These are phyloP conservation scores for Cryptosporidium tyzzeri DNA, from an alignment of 169 alveolate species.

Conservation along the genomic window DNA sequence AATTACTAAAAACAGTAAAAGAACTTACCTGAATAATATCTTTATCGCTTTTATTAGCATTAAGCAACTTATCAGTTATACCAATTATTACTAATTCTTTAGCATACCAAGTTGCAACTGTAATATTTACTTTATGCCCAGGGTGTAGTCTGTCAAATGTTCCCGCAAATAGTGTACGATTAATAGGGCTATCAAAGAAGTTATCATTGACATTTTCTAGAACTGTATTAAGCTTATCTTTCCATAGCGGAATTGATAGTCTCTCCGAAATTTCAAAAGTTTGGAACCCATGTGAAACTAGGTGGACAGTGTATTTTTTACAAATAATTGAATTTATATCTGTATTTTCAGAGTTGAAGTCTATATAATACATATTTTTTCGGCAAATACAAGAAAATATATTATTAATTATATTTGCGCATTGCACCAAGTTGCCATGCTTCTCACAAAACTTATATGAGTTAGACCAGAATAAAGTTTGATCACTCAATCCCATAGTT, in stretches of 20 bases:
- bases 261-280: slow-evolving; percentile 15
- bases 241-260: slow-evolving; percentile 37
- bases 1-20: neutral
- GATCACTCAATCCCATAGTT: slow-evolving; percentile 30
- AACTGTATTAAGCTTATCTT: neutral
- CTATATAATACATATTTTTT: slow-evolving; percentile 6
- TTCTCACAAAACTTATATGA: slow-evolving; percentile 44
- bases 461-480: slow-evolving; percentile 19
- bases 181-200: slow-evolving; percentile 44
- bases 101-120: slow-evolving; percentile 78
- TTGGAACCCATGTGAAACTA: slow-evolving; percentile 17
- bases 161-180: slow-evolving; percentile 79
- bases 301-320: neutral
- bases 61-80: slow-evolving; percentile 76
- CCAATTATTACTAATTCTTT: slow-evolving; percentile 73
- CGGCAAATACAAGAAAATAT: slow-evolving; percentile 48
- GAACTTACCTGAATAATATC: slow-evolving; percentile 67
- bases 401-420: slow-evolving; percentile 37
- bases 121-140: slow-evolving; percentile 80
- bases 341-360: neutral
- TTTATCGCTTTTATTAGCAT: slow-evolving; percentile 64
- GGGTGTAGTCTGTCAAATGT: slow-evolving; percentile 83
- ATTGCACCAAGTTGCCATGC: slow-evolving; percentile 31
- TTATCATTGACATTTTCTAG: slow-evolving; percentile 3
- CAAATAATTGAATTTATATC: slow-evolving; percentile 12